These are phyloP conservation scores for Didymellaceae sp. DNA, from an alignment of 2,329 filamentous ascomycete genomes.

Conservation along the genomic window DNA sequence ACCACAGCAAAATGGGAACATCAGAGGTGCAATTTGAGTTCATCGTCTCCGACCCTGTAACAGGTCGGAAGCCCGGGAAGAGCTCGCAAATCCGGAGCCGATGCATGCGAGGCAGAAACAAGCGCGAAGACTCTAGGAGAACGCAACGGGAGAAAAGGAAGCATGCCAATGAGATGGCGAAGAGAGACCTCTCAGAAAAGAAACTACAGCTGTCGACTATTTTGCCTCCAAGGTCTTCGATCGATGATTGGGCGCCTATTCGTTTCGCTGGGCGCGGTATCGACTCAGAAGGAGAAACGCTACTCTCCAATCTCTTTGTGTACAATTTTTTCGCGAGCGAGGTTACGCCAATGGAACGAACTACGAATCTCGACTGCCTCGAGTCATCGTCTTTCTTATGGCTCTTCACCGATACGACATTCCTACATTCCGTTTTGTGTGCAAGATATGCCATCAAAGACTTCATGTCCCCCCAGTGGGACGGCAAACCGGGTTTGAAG, in stretches of 20 bases:
- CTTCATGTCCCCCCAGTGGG: constrained; percentile 2
- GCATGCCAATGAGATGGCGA: neutral
- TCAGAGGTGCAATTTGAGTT: constrained; percentile 13
- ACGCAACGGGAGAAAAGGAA: constrained; percentile 14
- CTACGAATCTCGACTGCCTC: constrained; percentile 16
- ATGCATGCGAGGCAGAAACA: constrained; percentile 30
- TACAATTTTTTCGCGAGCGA: constrained; percentile 9
- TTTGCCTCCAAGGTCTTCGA: neutral
- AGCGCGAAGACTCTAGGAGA: constrained; percentile 23
- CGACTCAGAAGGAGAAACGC: constrained; percentile 5
- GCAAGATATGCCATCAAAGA: constrained; percentile 20
- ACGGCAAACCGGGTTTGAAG: constrained; percentile 13
- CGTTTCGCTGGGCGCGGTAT: constrained; percentile 10
- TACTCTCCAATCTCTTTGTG: constrained; percentile 16
- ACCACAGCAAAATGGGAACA: neutral
- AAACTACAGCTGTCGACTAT: neutral
- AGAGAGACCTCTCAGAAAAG: neutral
- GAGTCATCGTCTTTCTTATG: constrained; percentile 14
- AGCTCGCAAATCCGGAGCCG: constrained; percentile 22
- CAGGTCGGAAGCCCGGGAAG: constrained; percentile 19
- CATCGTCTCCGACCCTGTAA: constrained; percentile 5
- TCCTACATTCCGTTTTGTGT: constrained; percentile 19
- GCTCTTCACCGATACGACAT: constrained; percentile 16
- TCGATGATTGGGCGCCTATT: constrained; percentile 4
- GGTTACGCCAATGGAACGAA: constrained; percentile 17